phyloP scores from a whole-genome alignment of 2,329 filamentous ascomycete genomes.

The Chaetothyriales sp. region DNA sequence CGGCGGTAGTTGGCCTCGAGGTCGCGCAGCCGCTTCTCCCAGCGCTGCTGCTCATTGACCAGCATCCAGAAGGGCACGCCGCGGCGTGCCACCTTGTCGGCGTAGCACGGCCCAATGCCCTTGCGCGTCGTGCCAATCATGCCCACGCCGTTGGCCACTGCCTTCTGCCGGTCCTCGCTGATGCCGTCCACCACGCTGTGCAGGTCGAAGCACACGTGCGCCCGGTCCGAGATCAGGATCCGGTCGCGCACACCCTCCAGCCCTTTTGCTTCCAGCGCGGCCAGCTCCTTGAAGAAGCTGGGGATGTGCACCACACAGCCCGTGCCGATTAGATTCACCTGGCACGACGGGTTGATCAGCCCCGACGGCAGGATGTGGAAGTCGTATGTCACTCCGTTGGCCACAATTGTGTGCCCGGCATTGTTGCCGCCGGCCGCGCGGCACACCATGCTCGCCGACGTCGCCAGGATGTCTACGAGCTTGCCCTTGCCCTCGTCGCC shows the following conservation, averaged over 20 bases:
- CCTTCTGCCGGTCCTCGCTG: slow-evolving; percentile 28
- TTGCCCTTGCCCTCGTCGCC: slow-evolving; percentile 39
- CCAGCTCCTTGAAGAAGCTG: slow-evolving; percentile 36
- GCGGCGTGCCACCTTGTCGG: slow-evolving; percentile 46
- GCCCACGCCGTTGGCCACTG: slow-evolving; percentile 23
- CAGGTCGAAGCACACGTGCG: slow-evolving; percentile 33
- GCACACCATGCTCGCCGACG: slow-evolving; percentile 31
- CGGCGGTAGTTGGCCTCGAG: slow-evolving; percentile 36
- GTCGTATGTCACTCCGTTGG: slow-evolving; percentile 33
- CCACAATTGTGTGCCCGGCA: slow-evolving; percentile 37
- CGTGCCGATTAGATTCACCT: slow-evolving; percentile 33
- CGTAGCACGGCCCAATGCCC: slow-evolving; percentile 46
- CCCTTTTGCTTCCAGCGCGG: slow-evolving; percentile 31
- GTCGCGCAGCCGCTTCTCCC: slow-evolving; percentile 19
- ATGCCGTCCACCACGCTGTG: slow-evolving; percentile 34
- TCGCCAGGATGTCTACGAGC: slow-evolving; percentile 35
- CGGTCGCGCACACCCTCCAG: slow-evolving; percentile 28
- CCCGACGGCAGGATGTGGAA: slow-evolving; percentile 37
- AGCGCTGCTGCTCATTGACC: slow-evolving; percentile 17
- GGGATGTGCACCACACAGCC: slow-evolving; percentile 36
- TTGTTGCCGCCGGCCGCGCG: slow-evolving; percentile 36
- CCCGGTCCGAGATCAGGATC: slow-evolving; percentile 34
- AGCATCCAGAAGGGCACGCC: slow-evolving; percentile 44
- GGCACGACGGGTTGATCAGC: slow-evolving; percentile 30
- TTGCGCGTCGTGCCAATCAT: slow-evolving; percentile 38